Evolutionary conservation across 345 rosid species (phyloP).

Genomic region (Syzygium aqueum): DNA sequence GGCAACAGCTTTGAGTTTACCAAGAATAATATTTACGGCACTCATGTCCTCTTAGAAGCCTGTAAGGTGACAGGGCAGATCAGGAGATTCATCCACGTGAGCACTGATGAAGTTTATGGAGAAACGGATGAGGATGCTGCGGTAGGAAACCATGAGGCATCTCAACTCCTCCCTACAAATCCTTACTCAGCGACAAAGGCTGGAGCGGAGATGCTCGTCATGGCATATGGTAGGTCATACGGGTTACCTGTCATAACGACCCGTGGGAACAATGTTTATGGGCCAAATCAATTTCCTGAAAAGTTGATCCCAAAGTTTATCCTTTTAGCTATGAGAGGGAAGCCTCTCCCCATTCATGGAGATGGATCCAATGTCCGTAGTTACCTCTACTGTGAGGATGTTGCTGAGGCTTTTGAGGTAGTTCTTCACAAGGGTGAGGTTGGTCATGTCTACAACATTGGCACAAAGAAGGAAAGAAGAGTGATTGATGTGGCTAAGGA

Average conservation of each 20-base stretch:
- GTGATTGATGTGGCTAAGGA: slow-evolving; percentile 84
- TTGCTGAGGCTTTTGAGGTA: slow-evolving; percentile 86
- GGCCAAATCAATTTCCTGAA: slow-evolving; percentile 88
- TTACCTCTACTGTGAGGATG: slow-evolving; percentile 87
- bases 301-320: slow-evolving; percentile 83
- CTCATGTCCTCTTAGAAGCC: slow-evolving; percentile 85
- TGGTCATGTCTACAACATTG: slow-evolving; percentile 78
- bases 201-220: slow-evolving; percentile 92
- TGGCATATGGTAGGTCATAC: slow-evolving; percentile 89
- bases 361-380: slow-evolving; percentile 87
- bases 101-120: slow-evolving; percentile 92
- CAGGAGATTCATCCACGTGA: slow-evolving; percentile 81
- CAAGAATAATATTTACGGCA: slow-evolving; percentile 79
- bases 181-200: slow-evolving; percentile 93
- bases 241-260: slow-evolving; percentile 89
- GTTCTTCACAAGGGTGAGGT: slow-evolving; percentile 91
- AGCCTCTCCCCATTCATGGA: slow-evolving; percentile 78
- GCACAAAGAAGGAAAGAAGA: slow-evolving; percentile 85
- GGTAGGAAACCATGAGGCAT: slow-evolving; percentile 90
- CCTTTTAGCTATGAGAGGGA: slow-evolving; percentile 68
- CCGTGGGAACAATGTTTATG: slow-evolving; percentile 89
- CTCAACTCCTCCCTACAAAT: slow-evolving; percentile 91
- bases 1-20: slow-evolving; percentile 95
- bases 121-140: slow-evolving; percentile 92
- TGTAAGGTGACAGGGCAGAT: slow-evolving; percentile 92